Conservation (phyloP, 768 basidiomycete genomes). For the Hygrophorus russula region DNA sequence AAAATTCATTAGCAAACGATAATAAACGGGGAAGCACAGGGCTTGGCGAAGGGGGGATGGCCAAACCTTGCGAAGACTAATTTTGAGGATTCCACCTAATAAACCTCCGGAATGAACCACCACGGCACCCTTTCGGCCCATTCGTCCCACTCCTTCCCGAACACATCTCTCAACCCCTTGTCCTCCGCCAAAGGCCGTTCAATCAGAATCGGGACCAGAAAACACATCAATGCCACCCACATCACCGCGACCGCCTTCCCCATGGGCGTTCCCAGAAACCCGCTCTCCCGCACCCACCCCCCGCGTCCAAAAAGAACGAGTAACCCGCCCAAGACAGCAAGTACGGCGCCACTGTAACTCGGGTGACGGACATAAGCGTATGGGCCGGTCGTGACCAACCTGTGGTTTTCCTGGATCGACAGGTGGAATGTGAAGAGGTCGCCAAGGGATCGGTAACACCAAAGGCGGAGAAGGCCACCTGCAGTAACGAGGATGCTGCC, state of each 20-base stretch:
- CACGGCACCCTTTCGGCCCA: constrained; percentile 18
- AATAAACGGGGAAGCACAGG: too few species aligned
- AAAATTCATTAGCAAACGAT: too few species aligned
- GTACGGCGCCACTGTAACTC: constrained; percentile 13
- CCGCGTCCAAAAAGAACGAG: constrained; percentile 5
- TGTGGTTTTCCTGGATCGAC: constrained; percentile 13
- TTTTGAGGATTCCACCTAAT: too few species aligned
- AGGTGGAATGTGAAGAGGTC: constrained; percentile 19
- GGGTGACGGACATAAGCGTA: constrained; percentile 20
- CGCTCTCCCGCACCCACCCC: constrained; percentile 10
- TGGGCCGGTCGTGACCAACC: constrained; percentile 17
- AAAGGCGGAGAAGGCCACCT: constrained; percentile 14
- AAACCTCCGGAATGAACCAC: constrained; percentile 19
- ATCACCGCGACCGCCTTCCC: constrained; percentile 3
- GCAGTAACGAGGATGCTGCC: constrained; percentile 10
- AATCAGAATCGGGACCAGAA: constrained; percentile 1
- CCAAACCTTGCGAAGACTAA: too few species aligned
- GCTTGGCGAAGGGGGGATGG: too few species aligned
- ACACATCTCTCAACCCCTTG: constrained; percentile 14
- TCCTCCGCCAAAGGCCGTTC: constrained; percentile 21
- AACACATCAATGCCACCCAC: background rate
- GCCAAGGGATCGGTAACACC: constrained; percentile 16
- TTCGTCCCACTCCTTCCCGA: constrained; percentile 21
- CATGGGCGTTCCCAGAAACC: constrained; percentile 6
- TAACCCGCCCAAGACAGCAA: constrained; percentile 9